Percentiles rank a stretch among this genome's conserved stretches.
These are phyloP conservation scores for Amaranthus tricolor DNA, from an alignment of 179 eudicot species.

Conservation along the genomic window DNA sequence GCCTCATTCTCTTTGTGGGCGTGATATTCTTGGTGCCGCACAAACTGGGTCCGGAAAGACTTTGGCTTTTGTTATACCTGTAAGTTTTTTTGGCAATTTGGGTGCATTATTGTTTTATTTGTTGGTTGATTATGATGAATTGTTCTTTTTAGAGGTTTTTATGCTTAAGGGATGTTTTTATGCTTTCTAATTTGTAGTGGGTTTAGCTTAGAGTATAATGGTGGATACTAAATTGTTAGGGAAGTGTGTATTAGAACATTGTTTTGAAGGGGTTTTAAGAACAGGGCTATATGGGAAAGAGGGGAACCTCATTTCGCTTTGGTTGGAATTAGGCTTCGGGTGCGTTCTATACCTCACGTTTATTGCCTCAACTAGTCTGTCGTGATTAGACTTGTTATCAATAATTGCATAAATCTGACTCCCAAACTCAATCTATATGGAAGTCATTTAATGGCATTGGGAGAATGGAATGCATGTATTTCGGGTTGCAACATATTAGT, in stretches of 20 bases:
- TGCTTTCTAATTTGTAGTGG: neutral
- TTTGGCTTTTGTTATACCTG: slow-evolving; percentile 83
- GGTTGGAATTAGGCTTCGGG: neutral
- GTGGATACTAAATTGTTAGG: neutral
- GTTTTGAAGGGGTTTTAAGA: neutral
- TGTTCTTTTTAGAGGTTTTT: neutral
- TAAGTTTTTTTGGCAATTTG: slow-evolving; percentile 29
- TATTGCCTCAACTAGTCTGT: no score
- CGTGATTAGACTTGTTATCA: no score
- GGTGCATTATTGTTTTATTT: neutral
- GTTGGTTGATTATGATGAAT: slow-evolving; percentile 8
- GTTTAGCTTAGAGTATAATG: neutral
- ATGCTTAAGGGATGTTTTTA: neutral
- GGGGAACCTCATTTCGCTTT: neutral
- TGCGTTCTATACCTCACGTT: no score
- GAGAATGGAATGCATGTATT: no score
- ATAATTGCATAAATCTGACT: no score
- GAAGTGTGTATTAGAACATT: neutral
- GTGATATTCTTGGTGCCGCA: slow-evolving; percentile 94
- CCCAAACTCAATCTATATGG: no score
- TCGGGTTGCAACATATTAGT: no score
- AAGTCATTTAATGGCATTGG: no score
- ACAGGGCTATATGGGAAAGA: neutral
- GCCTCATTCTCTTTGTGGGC: slow-evolving; percentile 81
- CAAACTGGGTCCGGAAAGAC: slow-evolving; percentile 96